Percentiles rank a stretch among this genome's conserved stretches.
phyloP scores from a whole-genome alignment of 345 rosid genomes.

The Microcos paniculata region DNA sequence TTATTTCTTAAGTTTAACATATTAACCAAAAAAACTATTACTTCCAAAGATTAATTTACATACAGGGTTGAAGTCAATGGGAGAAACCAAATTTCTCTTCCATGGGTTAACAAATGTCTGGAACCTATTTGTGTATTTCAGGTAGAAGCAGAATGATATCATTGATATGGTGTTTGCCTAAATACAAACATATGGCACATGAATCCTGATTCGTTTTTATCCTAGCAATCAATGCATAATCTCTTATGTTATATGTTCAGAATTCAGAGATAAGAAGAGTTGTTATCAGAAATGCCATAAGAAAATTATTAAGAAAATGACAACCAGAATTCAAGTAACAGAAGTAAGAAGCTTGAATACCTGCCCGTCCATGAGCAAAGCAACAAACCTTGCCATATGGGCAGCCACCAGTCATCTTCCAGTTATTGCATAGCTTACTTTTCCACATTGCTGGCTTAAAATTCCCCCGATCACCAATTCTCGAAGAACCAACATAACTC shows the following conservation, averaged over 20 bases:
- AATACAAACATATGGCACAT: too few species aligned
- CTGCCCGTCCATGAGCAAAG: slow-evolving; percentile 27
- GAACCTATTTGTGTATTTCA: background rate
- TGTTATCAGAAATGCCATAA: background rate
- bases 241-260: background rate
- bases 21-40: background rate
- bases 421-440: slow-evolving; percentile 19
- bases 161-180: background rate
- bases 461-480: background rate
- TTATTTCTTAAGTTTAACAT: background rate
- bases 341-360: background rate
- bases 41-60: background rate
- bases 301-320: background rate
- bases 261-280: background rate
- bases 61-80: background rate
- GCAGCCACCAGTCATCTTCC: slow-evolving; percentile 22
- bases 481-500: background rate
- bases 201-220: background rate
- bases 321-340: background rate
- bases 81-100: background rate
- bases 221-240: background rate
- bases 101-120: background rate
- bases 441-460: slow-evolving; percentile 9
- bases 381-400: slow-evolving; percentile 12
- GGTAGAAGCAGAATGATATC: too few species aligned